Evolutionary conservation across 2,329 filamentous ascomycete species (phyloP).

Genomic region (Diaporthe eres): DNA sequence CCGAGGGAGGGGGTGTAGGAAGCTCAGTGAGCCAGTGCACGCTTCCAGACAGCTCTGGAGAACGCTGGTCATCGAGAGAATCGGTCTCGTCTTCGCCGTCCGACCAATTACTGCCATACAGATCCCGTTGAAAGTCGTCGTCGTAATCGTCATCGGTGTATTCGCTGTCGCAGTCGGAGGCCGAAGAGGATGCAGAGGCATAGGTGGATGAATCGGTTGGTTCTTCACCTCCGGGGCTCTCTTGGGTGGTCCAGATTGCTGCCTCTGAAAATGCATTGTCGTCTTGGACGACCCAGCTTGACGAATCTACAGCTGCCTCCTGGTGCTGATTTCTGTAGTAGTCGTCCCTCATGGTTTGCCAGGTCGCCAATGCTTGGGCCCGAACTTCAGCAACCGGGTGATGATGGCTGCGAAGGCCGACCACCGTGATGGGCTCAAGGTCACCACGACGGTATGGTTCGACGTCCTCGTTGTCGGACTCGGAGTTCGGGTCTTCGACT

Average conservation of each 20-base stretch:
- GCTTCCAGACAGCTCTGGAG: not conserved
- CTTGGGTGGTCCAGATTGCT: not conserved
- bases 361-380: slow-evolving; percentile 1
- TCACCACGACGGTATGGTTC: not conserved
- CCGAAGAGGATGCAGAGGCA: not conserved
- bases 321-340: not conserved
- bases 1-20: slow-evolving; percentile 9
- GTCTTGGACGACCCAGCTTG: slow-evolving; percentile 5
- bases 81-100: not conserved
- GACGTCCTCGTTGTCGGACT: not conserved
- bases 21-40: not conserved
- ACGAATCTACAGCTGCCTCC: not conserved
- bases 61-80: not conserved
- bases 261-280: slow-evolving; percentile 8
- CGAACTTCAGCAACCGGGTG: not conserved
- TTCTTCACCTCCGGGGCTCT: not conserved
- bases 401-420: slow-evolving; percentile 21
- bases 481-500: not conserved
- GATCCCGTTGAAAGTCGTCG: not conserved
- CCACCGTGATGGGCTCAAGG: slow-evolving; percentile 8
- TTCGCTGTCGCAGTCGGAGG: not conserved
- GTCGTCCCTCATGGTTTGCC: not conserved
- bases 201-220: not conserved
- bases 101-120: not conserved
- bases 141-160: not conserved